Conservation (phyloP, 73 alveolate genomes). For the Breviolum minutum region DNA sequence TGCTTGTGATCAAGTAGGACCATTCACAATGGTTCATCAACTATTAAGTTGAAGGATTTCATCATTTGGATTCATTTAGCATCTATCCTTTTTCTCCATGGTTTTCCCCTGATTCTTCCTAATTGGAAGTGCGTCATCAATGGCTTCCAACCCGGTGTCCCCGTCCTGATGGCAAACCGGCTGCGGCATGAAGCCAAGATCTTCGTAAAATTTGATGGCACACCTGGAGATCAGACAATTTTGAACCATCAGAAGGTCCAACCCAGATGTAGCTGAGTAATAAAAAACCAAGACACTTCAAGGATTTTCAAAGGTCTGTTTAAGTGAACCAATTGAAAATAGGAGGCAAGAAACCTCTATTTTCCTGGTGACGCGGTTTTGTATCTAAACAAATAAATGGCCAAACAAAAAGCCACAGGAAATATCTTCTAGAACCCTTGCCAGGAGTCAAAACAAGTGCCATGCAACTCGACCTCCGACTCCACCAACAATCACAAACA, state of each 20-base stretch:
- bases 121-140: background rate
- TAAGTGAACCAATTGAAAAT: background rate
- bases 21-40: too few species aligned
- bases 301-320: background rate
- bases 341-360: too few species aligned
- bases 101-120: background rate
- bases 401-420: background rate
- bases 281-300: background rate
- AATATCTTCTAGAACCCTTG: background rate
- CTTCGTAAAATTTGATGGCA: constrained; percentile 82
- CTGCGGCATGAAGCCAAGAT: constrained; percentile 75
- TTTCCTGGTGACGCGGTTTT: too few species aligned
- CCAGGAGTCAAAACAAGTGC: background rate
- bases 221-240: constrained; percentile 2
- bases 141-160: too few species aligned
- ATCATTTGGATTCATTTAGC: too few species aligned
- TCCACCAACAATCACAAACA: background rate
- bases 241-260: background rate
- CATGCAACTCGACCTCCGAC: background rate
- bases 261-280: background rate
- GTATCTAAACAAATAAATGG: background rate
- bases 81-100: too few species aligned
- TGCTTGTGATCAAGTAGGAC: too few species aligned
- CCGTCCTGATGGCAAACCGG: constrained; percentile 87
- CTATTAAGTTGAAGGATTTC: too few species aligned